A percentile compares a stretch with the other conserved stretches of the same genome.
These are phyloP conservation scores for Cadophora luteo-olivacea DNA, from an alignment of 2,329 filamentous ascomycete genomes.

Conservation along the genomic window DNA sequence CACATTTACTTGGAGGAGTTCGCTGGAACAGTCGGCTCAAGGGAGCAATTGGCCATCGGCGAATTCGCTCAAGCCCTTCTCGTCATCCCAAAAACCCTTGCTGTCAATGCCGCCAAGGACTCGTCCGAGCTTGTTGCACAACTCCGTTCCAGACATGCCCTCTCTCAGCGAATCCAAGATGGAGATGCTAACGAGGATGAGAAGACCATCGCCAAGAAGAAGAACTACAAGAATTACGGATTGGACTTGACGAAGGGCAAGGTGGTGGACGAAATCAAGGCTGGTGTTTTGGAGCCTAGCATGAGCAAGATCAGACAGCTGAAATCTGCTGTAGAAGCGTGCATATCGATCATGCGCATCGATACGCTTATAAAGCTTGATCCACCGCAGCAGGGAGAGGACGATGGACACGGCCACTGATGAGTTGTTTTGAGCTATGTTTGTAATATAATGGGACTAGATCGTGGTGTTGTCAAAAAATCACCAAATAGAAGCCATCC, in stretches of 20 bases:
- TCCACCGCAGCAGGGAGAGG: conserved; percentile 81
- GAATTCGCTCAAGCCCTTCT: conserved; percentile 96
- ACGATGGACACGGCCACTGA: conserved; percentile 88
- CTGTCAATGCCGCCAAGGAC: conserved; percentile 97
- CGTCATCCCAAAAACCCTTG: conserved; percentile 93
- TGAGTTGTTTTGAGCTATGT: conserved; percentile 30
- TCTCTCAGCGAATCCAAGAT: conserved; percentile 90
- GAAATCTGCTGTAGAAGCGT: conserved; percentile 98
- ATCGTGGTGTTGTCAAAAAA: conserved; percentile 14
- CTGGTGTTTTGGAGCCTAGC: conserved; percentile 93
- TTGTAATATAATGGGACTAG: conserved; percentile 29
- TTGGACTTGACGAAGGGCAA: conserved; percentile 88
- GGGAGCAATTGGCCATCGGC: conserved; percentile 96
- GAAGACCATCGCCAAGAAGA: conserved; percentile 89
- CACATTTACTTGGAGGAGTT: conserved; percentile 99
- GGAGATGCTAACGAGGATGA: conserved; percentile 85
- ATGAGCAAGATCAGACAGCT: conserved; percentile 98
- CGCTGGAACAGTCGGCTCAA: conserved; percentile 93
- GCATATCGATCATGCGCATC: conserved; percentile 98
- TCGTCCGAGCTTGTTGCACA: conserved; percentile 94
- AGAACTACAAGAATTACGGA: conserved; percentile 99
- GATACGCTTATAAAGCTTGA: conserved; percentile 98
- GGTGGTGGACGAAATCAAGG: conserved; percentile 92
- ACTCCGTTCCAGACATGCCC: conserved; percentile 89
- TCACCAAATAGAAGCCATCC: conserved; percentile 11